These are phyloP conservation scores for Oxytropis ochrocephala DNA, from an alignment of 306 rosid genomes.

Conservation along the genomic window DNA sequence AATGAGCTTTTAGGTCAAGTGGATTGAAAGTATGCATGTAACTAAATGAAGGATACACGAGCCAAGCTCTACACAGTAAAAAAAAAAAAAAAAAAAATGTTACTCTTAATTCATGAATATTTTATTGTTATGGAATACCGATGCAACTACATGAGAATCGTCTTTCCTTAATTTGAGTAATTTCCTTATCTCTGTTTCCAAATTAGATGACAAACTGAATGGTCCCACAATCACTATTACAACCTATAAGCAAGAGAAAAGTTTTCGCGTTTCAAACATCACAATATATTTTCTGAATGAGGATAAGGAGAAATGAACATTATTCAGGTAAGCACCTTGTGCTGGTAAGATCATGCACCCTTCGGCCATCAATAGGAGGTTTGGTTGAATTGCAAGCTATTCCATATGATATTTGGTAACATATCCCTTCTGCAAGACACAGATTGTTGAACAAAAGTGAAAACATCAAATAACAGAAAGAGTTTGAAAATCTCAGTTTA, in stretches of 20 bases:
- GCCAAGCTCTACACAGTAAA: not conserved
- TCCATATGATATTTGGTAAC: conserved; percentile 46
- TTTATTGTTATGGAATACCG: not conserved
- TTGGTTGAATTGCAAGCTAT: conserved; percentile 42
- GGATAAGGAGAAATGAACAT: conserved; percentile 10
- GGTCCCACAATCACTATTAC: not conserved
- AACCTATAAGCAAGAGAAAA: conserved; percentile 4
- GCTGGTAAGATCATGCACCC: conserved; percentile 38
- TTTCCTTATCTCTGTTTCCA: not conserved
- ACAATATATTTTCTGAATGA: not conserved
- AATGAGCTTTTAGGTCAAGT: not conserved
- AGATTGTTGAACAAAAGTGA: conserved; percentile 22
- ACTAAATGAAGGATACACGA: not conserved
- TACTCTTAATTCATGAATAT: not conserved
- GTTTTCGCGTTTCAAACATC: not conserved
- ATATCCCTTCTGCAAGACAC: conserved; percentile 57
- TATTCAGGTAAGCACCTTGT: conserved; percentile 37
- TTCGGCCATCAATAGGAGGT: conserved; percentile 48
- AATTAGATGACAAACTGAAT: conserved; percentile 8
- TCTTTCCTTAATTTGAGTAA: not conserved
- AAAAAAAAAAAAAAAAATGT: not conserved
- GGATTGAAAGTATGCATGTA: not conserved
- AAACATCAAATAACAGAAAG: conserved; percentile 14
- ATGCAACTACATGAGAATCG: not conserved
- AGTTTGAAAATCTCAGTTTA: conserved; percentile 2